Conservation (phyloP, 208 protist species). For the Trypanosoma scelopori region DNA sequence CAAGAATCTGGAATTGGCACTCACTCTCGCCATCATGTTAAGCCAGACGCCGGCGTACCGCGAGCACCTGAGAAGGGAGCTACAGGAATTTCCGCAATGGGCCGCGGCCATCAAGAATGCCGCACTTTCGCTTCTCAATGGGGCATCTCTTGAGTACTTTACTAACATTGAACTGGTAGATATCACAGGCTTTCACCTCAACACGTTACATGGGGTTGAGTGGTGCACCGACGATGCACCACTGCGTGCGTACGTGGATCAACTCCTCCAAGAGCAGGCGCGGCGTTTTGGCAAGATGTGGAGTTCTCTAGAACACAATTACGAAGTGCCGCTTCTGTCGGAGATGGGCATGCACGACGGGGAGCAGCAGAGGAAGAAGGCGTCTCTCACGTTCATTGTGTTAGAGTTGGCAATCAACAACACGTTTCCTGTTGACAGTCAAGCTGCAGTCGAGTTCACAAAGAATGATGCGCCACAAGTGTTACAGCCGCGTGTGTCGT, state of each 20-base stretch:
- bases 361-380: conserved; percentile 7
- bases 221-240: conserved; percentile 25
- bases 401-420: conserved; percentile 22
- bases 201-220: conserved; percentile 20
- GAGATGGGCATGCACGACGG: conserved; percentile 1
- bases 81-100: conserved; percentile 19
- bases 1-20: conserved; percentile 19
- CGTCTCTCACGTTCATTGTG: conserved; percentile 25
- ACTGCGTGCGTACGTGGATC: conserved; percentile 4
- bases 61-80: conserved; percentile 4
- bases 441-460: background rate
- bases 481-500: background rate
- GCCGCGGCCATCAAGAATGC: conserved; percentile 19
- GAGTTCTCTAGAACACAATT: background rate
- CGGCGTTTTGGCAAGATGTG: background rate
- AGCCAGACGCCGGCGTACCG: conserved; percentile 15
- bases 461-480: background rate
- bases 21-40: conserved; percentile 17
- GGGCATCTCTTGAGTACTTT: conserved; percentile 28
- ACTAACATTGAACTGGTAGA: conserved; percentile 28
- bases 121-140: conserved; percentile 19
- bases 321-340: background rate
- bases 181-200: conserved; percentile 28
- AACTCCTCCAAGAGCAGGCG: conserved; percentile 12
- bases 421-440: conserved; percentile 20